Conservation (phyloP, 2,329 filamentous ascomycete genomes). For the Trichoderma lentiforme region DNA sequence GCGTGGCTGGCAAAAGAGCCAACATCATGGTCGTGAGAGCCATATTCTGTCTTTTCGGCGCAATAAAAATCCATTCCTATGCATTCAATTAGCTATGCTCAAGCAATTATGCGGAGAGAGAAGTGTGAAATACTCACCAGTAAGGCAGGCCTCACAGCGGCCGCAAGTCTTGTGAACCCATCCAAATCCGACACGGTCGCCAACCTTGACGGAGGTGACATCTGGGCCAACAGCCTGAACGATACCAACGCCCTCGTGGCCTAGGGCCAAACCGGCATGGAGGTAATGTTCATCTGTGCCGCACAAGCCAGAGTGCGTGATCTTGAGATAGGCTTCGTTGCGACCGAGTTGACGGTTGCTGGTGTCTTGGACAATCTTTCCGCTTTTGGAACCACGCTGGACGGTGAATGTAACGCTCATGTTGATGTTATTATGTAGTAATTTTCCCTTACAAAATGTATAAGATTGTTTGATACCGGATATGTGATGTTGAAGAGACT, state of each 20-base stretch:
- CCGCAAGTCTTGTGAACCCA: conserved; percentile 11
- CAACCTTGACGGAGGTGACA: conserved; percentile 32
- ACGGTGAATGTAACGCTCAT: conserved; percentile 4
- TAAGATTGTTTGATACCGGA: too few relatives aligned
- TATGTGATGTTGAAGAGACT: not conserved
- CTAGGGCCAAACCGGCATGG: conserved; percentile 24
- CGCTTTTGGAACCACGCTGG: conserved; percentile 1
- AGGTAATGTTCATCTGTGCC: conserved; percentile 22
- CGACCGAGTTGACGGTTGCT: not conserved
- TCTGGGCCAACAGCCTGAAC: conserved; percentile 33
- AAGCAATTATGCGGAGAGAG: rapidly evolving
- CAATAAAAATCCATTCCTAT: conserved; percentile 34
- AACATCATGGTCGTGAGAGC: conserved; percentile 37
- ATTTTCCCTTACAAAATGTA: not conserved
- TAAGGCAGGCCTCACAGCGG: not conserved
- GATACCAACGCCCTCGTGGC: conserved; percentile 42
- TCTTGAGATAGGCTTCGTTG: conserved; percentile 17
- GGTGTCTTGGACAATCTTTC: not conserved
- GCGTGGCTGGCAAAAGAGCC: conserved; percentile 43
- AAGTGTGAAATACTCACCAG: not conserved
- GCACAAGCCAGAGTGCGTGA: conserved; percentile 23
- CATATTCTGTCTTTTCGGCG: conserved; percentile 34
- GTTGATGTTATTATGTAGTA: not conserved
- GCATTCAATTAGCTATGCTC: not conserved
- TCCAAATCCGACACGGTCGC: conserved; percentile 21